Evolutionary conservation across 1,284 basidiomycete genomes (phyloP).

Genomic region (Butyriboletus appendiculatus): DNA sequence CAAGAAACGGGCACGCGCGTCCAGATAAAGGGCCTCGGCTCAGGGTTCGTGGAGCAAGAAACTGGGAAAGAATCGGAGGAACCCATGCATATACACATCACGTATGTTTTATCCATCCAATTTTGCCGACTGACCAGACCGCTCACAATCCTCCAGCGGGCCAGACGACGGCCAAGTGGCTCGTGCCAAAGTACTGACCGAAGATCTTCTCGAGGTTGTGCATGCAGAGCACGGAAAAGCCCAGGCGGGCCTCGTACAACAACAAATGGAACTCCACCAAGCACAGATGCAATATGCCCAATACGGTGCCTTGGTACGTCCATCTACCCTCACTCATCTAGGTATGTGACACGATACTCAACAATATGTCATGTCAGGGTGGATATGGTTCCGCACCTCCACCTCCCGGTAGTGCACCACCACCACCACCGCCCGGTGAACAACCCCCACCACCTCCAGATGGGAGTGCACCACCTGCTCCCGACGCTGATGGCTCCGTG

Average conservation of each 20-base stretch:
- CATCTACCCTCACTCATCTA: conserved; percentile 3
- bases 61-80: conserved; percentile 90
- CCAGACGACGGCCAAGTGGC: conserved; percentile 88
- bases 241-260: conserved; percentile 56
- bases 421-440: conserved; percentile 62
- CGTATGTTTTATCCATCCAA: conserved; percentile 49
- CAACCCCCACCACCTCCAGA: conserved; percentile 60
- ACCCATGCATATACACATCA: conserved; percentile 93
- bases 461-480: conserved; percentile 40
- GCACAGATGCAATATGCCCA: conserved; percentile 78
- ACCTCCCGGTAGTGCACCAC: conserved; percentile 56
- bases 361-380: conserved; percentile 3
- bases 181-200: conserved; percentile 85
- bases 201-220: conserved; percentile 88
- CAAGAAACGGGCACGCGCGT: conserved; percentile 94
- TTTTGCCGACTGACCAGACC: background rate
- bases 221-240: conserved; percentile 86
- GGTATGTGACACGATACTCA: background rate
- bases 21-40: conserved; percentile 97
- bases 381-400: conserved; percentile 62
- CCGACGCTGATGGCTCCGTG: conserved; percentile 43
- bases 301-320: conserved; percentile 64
- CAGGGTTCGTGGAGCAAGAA: conserved; percentile 94
- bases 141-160: conserved; percentile 51
- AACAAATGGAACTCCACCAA: conserved; percentile 82